phyloP scores from a whole-genome alignment of 2,329 filamentous ascomycete species.

The Nemania serpens region DNA sequence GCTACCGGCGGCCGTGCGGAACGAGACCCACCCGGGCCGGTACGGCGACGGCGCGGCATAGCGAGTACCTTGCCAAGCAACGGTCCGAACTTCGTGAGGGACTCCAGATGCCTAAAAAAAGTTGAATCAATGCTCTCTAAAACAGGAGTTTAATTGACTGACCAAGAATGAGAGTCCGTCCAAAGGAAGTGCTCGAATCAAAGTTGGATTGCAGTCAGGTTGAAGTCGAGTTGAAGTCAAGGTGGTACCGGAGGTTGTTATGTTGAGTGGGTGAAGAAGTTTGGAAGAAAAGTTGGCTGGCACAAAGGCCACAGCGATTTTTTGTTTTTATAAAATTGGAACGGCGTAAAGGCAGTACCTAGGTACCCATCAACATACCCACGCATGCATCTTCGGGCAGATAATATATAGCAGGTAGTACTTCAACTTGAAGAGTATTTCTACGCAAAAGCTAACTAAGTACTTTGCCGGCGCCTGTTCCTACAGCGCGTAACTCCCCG shows the following conservation, averaged over 20 bases:
- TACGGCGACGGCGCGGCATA: slow-evolving; percentile 3
- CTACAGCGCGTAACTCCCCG: background rate
- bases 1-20: background rate
- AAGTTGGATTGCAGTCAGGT: no score
- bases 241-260: background rate
- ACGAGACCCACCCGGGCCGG: slow-evolving; percentile 10
- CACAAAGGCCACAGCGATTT: background rate
- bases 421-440: slow-evolving; percentile 1
- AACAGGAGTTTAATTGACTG: no score
- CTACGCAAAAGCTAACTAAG: background rate
- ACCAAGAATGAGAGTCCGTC: no score
- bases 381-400: background rate
- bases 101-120: no score
- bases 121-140: no score
- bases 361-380: background rate
- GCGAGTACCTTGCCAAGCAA: background rate
- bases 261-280: background rate
- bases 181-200: background rate
- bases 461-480: slow-evolving; percentile 9
- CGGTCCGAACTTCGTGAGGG: no score
- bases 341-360: no score
- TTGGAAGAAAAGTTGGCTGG: background rate
- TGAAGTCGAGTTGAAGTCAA: no score
- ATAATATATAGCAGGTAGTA: background rate
- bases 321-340: no score